Evolutionary conservation across 2,329 filamentous ascomycete genomes (phyloP), one percentile per base, ranked within the genome.

Genomic region (Aureobasidium sp.): DNA sequence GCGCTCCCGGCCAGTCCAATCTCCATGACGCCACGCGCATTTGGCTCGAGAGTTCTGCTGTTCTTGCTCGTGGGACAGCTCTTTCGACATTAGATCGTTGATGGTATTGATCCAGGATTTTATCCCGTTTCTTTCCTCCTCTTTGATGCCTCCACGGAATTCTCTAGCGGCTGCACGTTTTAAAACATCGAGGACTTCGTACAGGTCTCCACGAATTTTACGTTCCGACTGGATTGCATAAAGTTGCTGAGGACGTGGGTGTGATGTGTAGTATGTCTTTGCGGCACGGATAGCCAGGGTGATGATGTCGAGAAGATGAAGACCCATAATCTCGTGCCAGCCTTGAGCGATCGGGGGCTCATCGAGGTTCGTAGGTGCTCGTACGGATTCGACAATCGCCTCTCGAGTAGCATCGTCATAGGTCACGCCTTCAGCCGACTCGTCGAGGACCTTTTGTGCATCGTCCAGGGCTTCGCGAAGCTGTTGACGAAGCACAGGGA

Each of bases 251-350:
- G 92, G 91, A 59, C 92, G 83, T 70, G 95, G 89, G 72, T 97
- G 94, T 4, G 91, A 84, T 0, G 92, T 97, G 76, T 99, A 97
- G 77, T 97, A 99, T 69, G 95, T 87, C 76, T 95, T 96, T 57
- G 94, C 94, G 1, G 93, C 91, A 58, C 91, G 86, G 67, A 99
- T 97, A n/a, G 93, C 93, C 59, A 97, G 81, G 0, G 94, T 99
- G 71, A 94, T 88, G 59, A 96, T 87, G 72, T 97, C 93, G 62
- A 97, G 83, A 41, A 99, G 85, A 70, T 95, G 90, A 79, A 97
- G 86, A 20, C 93, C 94, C 73, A 96, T 90, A 25, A 96, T 82
- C 74, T 97, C 91, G 72, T 89, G 85, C 86, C 89, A 96, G 9
- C 86, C 87, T 66, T 85, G 84, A 22, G 80, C 78, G 20, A 45